Base-by-base conservation (phyloP, 2,329 filamentous ascomycete genomes). In the Claviceps sorghi region DNA sequence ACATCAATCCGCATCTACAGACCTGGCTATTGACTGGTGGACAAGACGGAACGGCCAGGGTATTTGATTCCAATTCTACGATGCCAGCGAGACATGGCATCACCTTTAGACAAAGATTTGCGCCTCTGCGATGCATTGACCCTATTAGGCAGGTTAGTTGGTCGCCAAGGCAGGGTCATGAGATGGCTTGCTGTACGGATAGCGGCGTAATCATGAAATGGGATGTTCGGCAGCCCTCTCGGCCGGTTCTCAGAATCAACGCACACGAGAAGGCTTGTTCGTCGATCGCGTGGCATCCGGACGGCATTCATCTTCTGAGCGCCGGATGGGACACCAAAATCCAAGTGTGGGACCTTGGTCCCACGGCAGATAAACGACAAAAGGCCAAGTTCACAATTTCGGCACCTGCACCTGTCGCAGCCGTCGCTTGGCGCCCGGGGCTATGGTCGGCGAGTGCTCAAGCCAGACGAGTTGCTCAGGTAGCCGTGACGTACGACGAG, bases 241-340 rank as follows among this genome's bases (percentile, higher is more conserved):
- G 72, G 10, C 80, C 80, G 1, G 59, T 81, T 13, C 61, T 83
- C 48, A 74, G 77, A 57, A 77, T 84, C 58, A 77, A 78, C 32
- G 80, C 77, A 0, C 80, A 84, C 59, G 77, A 81, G 53, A 79
- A 76, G 56, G 70, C 76, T 0, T 80, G 78, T 59, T 71, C 76
- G 2, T 73, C 78, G 0, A 77, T 84, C 44, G 74, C 78, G 3
- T 86, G 82, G 82, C 82, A 86, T 57, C 78, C 79, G 0, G 82
- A 85, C 60, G 82, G 82, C 15, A 72, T 76, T n/a, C 80, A 85
- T 58, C 66, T 84, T 11, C 72, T 82, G 48, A 84, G 79, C 56
- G 80, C 76, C 4, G 80, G 81, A 7, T 69, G 75, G 57, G 82
- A 86, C 60, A 74, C 73, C 54, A 77, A 75, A 51, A 77, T 81